These are phyloP conservation scores for Melastoma candidum DNA, from an alignment of 441 rosid genomes.

Conservation along the genomic window DNA sequence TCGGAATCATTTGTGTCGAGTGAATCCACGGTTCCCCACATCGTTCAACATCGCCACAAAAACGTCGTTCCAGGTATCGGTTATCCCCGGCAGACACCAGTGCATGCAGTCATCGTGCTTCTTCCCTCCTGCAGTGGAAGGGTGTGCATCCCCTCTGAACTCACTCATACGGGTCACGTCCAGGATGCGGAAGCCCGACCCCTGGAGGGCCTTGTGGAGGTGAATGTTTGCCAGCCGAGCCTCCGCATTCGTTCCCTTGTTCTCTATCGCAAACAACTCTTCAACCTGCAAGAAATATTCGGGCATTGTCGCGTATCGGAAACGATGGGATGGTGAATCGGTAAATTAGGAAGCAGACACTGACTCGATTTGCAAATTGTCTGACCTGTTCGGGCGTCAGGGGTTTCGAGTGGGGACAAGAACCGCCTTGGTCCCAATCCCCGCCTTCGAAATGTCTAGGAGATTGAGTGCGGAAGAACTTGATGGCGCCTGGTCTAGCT, in stretches of 20 bases:
- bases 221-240: constrained; percentile 59
- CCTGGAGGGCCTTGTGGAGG: constrained; percentile 36
- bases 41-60: constrained; percentile 27
- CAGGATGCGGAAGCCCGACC: constrained; percentile 48
- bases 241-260: constrained; percentile 45
- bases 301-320: too few species aligned
- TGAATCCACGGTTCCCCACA: neutral
- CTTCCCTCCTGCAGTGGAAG: constrained; percentile 73
- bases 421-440: constrained; percentile 95
- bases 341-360: too few species aligned
- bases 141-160: constrained; percentile 92
- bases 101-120: constrained; percentile 93
- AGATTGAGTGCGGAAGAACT: constrained; percentile 72
- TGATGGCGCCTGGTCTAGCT: constrained; percentile 32
- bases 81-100: constrained; percentile 90
- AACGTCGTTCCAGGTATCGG: constrained; percentile 83
- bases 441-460: constrained; percentile 98
- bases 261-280: constrained; percentile 49
- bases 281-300: constrained; percentile 39
- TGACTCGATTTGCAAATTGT: neutral
- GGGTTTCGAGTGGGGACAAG: constrained; percentile 53
- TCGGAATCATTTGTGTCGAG: too few species aligned
- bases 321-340: too few species aligned
- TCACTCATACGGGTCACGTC: constrained; percentile 74
- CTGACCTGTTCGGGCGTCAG: constrained; percentile 49